Base-by-base conservation (phyloP, 106 monocot genomes). In the Dioscorea zingiberensis region DNA sequence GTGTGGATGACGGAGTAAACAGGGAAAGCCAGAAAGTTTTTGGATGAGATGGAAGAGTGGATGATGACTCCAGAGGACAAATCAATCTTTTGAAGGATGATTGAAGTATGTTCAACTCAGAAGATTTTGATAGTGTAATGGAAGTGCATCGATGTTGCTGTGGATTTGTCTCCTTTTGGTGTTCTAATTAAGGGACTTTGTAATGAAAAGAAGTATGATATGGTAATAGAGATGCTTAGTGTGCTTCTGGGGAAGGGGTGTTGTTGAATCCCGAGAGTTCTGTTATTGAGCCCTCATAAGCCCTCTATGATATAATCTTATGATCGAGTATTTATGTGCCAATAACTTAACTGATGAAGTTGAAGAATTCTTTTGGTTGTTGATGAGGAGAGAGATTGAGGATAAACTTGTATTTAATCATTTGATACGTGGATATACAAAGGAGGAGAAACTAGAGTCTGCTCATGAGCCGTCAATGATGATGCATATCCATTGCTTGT, bases 341-440 rank as follows among this genome's bases (percentile, higher is more conserved):
- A 74, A 84, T 65, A 88, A 81, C 0, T 54, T 38, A 2, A 84
- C 92, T 0, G 58, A 72, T 55, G 89, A 98, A 71, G 92, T 88
- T 0, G 97, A 98, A 68, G 60, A 70, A 0, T 84, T 98, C 66
- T 98, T 98, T 30, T 69, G 97, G 71, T 88, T 92, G 75, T 62
- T 98, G 70, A 92, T 98, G 97, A 98, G 89, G 85, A 88, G 82
- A 62, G 97, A 92, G n/a, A 73, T 84, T 8, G 88, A 89, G 25
- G 97, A 98, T 59, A 70, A 74, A 49, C 29, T 71, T 18, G 81
- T 86, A 2, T 89, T 98, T 63, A 92, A 89, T 65, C 73, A 83
- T 69, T 69, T 98, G 71, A 89, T 98, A 54, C 71, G 81, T 29
- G 92, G 92, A 19, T 83, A 92, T 59, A 74, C 89, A 7, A 83